A percentile compares a stretch with the other conserved stretches of the same genome.
Evolutionary conservation across 768 basidiomycete genomes (phyloP).

Genomic region (Hypholoma fasciculare): DNA sequence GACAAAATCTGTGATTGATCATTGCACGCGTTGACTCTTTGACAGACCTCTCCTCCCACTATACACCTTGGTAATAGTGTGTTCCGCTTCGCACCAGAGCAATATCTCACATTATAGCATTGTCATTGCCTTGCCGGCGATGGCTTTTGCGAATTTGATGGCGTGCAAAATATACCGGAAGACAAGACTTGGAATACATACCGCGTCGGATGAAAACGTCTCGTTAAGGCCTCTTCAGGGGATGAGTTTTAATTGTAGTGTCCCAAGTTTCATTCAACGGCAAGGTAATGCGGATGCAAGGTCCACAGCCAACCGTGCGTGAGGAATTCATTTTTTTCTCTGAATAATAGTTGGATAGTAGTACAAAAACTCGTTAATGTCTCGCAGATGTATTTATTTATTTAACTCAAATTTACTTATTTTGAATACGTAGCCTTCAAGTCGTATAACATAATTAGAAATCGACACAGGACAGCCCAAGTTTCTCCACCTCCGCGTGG

Average conservation of each 20-base stretch:
- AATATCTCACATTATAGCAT: background rate
- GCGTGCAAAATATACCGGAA: background rate
- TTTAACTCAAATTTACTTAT: background rate
- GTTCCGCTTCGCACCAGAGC: background rate
- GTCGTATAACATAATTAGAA: too few relatives aligned
- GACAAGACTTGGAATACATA: background rate
- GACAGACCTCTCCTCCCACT: background rate
- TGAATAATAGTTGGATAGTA: too few relatives aligned
- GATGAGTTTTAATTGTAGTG: too few relatives aligned
- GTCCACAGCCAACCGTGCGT: too few relatives aligned
- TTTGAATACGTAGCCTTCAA: background rate
- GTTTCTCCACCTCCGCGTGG: slow-evolving; percentile 26
- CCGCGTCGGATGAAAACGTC: background rate
- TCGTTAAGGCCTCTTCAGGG: too few relatives aligned
- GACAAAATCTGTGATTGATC: background rate
- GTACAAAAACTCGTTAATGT: too few relatives aligned
- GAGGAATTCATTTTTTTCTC: too few relatives aligned
- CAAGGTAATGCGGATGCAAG: too few relatives aligned
- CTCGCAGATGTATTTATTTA: too few relatives aligned
- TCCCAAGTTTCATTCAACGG: too few relatives aligned
- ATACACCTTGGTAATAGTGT: background rate
- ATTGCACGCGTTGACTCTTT: background rate
- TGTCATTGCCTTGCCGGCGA: background rate
- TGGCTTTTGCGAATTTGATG: background rate
- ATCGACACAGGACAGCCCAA: background rate